phyloP scores from a whole-genome alignment of 352 stramenopile species.

The Phytophthora palmivora region DNA sequence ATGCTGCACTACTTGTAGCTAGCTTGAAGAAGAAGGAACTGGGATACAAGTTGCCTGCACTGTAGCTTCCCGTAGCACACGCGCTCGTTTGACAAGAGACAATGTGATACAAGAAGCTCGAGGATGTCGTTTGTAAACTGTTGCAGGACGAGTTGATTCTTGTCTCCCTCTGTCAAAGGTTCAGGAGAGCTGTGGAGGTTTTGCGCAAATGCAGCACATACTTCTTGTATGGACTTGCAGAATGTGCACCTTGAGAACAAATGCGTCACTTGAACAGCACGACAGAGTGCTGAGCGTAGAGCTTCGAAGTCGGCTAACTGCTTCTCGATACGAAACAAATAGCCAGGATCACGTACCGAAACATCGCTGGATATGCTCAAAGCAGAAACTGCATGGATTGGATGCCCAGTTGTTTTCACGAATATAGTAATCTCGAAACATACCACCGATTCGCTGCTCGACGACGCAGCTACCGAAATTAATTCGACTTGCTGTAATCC shows the following conservation, averaged over 20 bases:
- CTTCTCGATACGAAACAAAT: slow-evolving; percentile 11
- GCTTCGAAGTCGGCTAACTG: slow-evolving; percentile 10
- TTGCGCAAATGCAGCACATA: background rate
- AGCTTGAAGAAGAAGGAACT: slow-evolving; percentile 11
- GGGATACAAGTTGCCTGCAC: slow-evolving; percentile 15
- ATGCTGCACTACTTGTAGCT: background rate
- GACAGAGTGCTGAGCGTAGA: slow-evolving; percentile 1
- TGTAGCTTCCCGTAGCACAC: slow-evolving; percentile 19
- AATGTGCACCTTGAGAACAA: slow-evolving; percentile 15
- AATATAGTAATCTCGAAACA: slow-evolving; percentile 5
- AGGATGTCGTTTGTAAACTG: slow-evolving; percentile 14
- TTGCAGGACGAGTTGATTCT: slow-evolving; percentile 3
- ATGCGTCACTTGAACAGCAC: slow-evolving; percentile 15
- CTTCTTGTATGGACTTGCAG: slow-evolving; percentile 15
- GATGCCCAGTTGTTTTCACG: background rate
- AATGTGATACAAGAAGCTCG: slow-evolving; percentile 3
- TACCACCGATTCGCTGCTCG: slow-evolving; percentile 3
- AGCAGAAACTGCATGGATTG: background rate
- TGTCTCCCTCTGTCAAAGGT: background rate
- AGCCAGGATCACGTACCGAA: background rate
- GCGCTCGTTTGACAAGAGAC: slow-evolving; percentile 1
- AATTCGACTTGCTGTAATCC: slow-evolving; percentile 3
- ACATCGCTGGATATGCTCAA: background rate
- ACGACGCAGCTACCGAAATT: slow-evolving; percentile 4
- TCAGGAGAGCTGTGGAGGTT: background rate